These are phyloP conservation scores for Cladosporium oxysporum DNA, from an alignment of 2,329 filamentous ascomycete species.

Conservation along the genomic window DNA sequence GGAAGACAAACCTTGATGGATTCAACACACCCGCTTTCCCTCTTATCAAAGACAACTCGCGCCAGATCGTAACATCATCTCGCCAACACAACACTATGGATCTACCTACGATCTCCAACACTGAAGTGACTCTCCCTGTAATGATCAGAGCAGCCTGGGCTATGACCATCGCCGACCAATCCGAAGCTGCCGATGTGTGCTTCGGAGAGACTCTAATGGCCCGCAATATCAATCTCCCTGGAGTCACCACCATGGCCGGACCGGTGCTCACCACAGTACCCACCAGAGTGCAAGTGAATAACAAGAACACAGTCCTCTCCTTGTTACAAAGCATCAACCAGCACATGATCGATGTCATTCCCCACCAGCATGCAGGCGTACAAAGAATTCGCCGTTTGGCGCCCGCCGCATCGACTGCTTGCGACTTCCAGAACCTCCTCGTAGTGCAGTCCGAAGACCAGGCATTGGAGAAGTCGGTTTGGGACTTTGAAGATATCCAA, in stretches of 20 bases:
- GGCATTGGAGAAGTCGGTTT: conserved; percentile 9
- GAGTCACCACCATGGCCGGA: conserved; percentile 16
- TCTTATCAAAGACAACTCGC: conserved; percentile 9
- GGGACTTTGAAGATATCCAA: conserved; percentile 11
- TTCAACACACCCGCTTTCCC: conserved; percentile 18
- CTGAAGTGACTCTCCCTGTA: conserved; percentile 11
- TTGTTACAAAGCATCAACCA: conserved; percentile 13
- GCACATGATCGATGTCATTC: conserved; percentile 18
- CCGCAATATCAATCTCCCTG: conserved; percentile 14
- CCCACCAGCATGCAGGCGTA: conserved; percentile 17
- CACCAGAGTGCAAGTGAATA: conserved; percentile 27
- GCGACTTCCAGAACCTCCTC: conserved; percentile 58
- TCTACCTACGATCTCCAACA: conserved; percentile 2
- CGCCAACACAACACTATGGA: conserved; percentile 14
- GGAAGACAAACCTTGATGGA: conserved; percentile 12
- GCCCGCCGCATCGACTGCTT: conserved; percentile 44
- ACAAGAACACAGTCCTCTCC: not conserved
- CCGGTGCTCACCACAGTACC: conserved; percentile 44
- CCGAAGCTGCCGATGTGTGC: conserved; percentile 4
- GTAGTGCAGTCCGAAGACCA: conserved; percentile 49
- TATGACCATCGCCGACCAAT: conserved; percentile 15
- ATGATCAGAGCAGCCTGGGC: conserved; percentile 18
- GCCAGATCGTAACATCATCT: not conserved
- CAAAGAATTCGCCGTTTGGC: conserved; percentile 9
- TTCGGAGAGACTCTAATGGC: conserved; percentile 17